A percentile compares a stretch with the other conserved stretches of the same genome.
phyloP scores from a whole-genome alignment of 164 flowering plant genomes.

The Nelumbo lutea region DNA sequence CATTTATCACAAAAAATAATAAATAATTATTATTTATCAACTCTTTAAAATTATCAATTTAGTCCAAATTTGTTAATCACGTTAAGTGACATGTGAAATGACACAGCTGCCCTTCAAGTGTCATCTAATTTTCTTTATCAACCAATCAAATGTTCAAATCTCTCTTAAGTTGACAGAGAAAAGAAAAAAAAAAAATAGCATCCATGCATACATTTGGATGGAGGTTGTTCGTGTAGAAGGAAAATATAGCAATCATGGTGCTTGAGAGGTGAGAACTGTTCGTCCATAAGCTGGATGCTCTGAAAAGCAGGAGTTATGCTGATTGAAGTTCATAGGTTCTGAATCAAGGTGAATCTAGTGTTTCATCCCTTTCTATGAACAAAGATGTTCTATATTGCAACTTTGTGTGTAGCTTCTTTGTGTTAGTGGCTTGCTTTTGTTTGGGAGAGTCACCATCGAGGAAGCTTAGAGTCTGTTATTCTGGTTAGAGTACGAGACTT shows the following conservation, averaged over 20 bases:
- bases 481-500: constrained; percentile 82
- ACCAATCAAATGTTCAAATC: too few species aligned
- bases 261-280: constrained; percentile 71
- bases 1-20: too few species aligned
- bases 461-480: constrained; percentile 80
- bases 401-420: constrained; percentile 83
- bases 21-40: too few species aligned
- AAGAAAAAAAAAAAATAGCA: too few species aligned
- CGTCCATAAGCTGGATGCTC: neutral
- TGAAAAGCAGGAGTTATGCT: constrained; percentile 1
- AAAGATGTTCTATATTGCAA: constrained; percentile 79
- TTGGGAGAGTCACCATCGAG: constrained; percentile 91
- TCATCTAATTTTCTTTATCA: too few species aligned
- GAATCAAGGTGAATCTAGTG: constrained; percentile 15
- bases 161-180: too few species aligned
- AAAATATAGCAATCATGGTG: constrained; percentile 97
- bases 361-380: constrained; percentile 91
- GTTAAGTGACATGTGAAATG: too few species aligned
- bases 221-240: constrained; percentile 80
- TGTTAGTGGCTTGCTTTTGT: constrained; percentile 87
- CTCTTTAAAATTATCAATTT: too few species aligned
- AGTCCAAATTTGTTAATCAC: too few species aligned
- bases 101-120: too few species aligned
- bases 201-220: constrained; percentile 68
- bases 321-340: neutral